Evolutionary conservation across 345 rosid genomes (phyloP), one percentile per base, ranked within the genome.

Genomic region (Melastoma malabathricum): DNA sequence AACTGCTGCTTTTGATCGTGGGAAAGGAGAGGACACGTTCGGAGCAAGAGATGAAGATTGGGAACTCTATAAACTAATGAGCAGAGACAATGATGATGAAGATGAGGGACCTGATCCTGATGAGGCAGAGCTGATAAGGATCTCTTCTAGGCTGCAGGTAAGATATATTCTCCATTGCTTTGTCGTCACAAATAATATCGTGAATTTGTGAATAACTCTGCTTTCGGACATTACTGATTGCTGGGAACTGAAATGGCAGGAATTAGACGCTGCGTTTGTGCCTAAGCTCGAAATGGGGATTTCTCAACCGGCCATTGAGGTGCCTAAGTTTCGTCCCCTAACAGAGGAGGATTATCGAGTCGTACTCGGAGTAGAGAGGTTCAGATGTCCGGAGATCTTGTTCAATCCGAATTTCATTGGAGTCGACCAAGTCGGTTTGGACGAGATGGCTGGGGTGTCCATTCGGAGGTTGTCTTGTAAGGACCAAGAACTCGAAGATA

Each of bases 11-110:
- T 87, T 87, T 64, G 98, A 92, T 66, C 72, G 97, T 70, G 98
- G 97, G 54, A 92, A 87, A 69, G 93, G 95, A 15, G 95, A 87
- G 67, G 98, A 84, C 69, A 82, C 86, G 17, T 92, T 84, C 59
- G 95, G 97, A 49, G 68, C 95, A 58, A 84, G 50, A 69, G 98
- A 92, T 55, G 98, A 92, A 76, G 95, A 92, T 69, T 84, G 98
- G 98, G 89, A 92, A 56, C 92, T 92, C 18, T 87, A 92, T 76
- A 84, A 92, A 56, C 74, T 75, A 38, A 92, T 87, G 95, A 76
- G 96, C 74, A 82, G 71, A 68, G 95, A 87, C 68, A 73, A 86
- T 14, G 95, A 87, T 15, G 93, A 84, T 0, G 93, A 84, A 15
- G 95, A 84, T 8, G 89, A 82, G 39, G 77, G 64, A 48, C 67